These are phyloP conservation scores for Tanacetum coccineum DNA, from an alignment of 129 eudicot genomes.

Conservation along the genomic window DNA sequence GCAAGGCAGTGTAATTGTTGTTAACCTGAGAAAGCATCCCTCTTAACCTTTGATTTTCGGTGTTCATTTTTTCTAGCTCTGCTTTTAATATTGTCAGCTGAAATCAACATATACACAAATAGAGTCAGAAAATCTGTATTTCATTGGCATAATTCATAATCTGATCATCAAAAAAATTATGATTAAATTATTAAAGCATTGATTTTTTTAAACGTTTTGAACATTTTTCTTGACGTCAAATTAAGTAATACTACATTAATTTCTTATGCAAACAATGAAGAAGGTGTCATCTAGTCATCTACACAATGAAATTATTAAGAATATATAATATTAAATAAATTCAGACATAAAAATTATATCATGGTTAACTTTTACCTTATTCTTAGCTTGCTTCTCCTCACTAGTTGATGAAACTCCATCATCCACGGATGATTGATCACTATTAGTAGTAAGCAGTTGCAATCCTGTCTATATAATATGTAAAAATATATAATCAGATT, in stretches of 20 bases:
- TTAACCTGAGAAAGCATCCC: conserved; percentile 63
- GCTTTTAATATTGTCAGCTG: conserved; percentile 57
- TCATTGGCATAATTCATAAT: no score
- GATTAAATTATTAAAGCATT: no score
- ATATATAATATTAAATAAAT: no score
- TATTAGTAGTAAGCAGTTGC: conserved; percentile 57
- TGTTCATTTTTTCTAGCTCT: conserved; percentile 61
- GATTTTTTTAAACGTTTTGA: no score
- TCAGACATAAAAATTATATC: not conserved
- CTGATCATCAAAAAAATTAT: no score
- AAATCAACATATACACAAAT: conserved; percentile 4
- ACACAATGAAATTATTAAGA: no score
- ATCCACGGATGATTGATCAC: conserved; percentile 73
- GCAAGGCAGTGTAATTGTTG: conserved; percentile 55
- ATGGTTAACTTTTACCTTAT: conserved; percentile 39
- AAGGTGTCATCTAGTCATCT: no score
- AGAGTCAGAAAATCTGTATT: not conserved
- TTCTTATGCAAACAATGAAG: no score
- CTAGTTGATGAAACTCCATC: conserved; percentile 54
- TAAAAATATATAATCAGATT: conserved; percentile 15
- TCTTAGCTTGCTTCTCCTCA: conserved; percentile 46
- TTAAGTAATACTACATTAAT: no score
- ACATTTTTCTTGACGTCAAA: no score
- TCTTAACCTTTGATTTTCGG: conserved; percentile 69
- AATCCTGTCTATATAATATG: conserved; percentile 55